phyloP scores from a whole-genome alignment of 108 stramenopile genomes.

The Nannochloropsis gaditana region DNA sequence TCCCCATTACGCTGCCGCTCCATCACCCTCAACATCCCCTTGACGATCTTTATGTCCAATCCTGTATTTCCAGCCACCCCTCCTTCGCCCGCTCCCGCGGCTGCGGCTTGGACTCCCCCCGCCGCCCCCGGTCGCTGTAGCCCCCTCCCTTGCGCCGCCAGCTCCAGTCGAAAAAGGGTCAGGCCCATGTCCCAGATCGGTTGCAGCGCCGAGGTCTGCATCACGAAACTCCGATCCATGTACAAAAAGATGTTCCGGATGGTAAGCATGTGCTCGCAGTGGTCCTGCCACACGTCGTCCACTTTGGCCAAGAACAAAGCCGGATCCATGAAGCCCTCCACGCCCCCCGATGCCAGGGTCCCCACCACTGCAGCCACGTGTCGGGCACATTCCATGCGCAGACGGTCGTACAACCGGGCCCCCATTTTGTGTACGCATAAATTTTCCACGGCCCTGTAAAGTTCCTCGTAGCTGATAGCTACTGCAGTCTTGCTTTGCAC shows the following conservation, averaged over 20 bases:
- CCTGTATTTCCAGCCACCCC: background rate
- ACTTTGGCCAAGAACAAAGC: slow-evolving; percentile 52
- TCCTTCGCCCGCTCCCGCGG: background rate
- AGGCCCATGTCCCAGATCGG: slow-evolving; percentile 57
- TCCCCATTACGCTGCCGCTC: slow-evolving; percentile 52
- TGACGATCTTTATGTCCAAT: slow-evolving; percentile 42
- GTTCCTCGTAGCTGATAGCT: slow-evolving; percentile 55
- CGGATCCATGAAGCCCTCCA: slow-evolving; percentile 36
- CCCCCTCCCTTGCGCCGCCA: background rate
- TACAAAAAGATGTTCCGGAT: slow-evolving; percentile 71
- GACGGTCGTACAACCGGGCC: slow-evolving; percentile 52
- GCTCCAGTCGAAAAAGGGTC: slow-evolving; percentile 43
- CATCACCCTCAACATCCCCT: slow-evolving; percentile 42
- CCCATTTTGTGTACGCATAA: slow-evolving; percentile 60
- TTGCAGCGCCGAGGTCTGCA: slow-evolving; percentile 37
- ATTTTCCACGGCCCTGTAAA: slow-evolving; percentile 60
- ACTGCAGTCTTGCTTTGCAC: slow-evolving; percentile 49
- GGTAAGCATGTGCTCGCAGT: slow-evolving; percentile 60
- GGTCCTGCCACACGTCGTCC: slow-evolving; percentile 52
- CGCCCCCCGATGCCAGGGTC: background rate
- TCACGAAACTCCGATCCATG: slow-evolving; percentile 64
- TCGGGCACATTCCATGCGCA: slow-evolving; percentile 38
- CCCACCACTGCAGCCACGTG: slow-evolving; percentile 38
- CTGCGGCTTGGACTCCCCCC: background rate
- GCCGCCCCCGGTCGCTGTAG: background rate